A percentile compares a stretch with the other conserved stretches of the same genome.
Evolutionary conservation across 1,139 yeast genomes (phyloP).

Genomic region (Kluyveromyces marxianus): DNA sequence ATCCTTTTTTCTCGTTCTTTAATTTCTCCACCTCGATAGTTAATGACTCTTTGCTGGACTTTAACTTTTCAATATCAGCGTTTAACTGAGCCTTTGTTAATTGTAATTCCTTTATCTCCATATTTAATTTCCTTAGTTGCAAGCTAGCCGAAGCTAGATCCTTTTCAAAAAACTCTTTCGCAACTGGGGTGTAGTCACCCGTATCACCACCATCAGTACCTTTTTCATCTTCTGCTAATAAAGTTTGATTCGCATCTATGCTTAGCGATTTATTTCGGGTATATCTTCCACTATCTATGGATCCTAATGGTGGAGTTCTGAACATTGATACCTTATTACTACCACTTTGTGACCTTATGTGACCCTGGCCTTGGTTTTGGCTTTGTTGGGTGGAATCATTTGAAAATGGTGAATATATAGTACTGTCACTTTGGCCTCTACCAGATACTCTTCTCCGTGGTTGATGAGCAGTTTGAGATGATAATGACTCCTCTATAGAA

Average conservation of each 20-base stretch:
- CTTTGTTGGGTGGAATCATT: background rate
- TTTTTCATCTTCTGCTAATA: constrained; percentile 3
- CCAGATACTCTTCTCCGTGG: constrained; percentile 3
- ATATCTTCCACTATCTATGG: constrained; percentile 2
- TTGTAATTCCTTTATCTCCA: constrained; percentile 31
- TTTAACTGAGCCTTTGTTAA: constrained; percentile 18
- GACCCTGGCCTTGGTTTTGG: background rate
- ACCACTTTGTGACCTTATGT: constrained; percentile 14
- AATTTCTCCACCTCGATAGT: constrained; percentile 30
- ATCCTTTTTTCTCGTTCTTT: constrained; percentile 14
- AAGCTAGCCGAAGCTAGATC: constrained; percentile 25
- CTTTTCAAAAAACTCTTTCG: constrained; percentile 11
- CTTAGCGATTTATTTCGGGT: constrained; percentile 3
- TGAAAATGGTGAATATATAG: constrained; percentile 11
- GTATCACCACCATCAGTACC: constrained; percentile 12
- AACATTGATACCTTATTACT: constrained; percentile 20
- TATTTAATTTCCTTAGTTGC: constrained; percentile 28
- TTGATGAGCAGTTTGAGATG: background rate
- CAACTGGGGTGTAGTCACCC: constrained; percentile 8
- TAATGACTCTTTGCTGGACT: constrained; percentile 26
- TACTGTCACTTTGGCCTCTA: constrained; percentile 27
- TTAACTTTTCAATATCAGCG: constrained; percentile 22
- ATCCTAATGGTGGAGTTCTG: constrained; percentile 25
- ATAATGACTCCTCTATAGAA: constrained; percentile 1
- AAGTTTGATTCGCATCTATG: constrained; percentile 8